Conservation (phyloP, 371 early-diverging fungal species). For the Mucor racemosus region DNA sequence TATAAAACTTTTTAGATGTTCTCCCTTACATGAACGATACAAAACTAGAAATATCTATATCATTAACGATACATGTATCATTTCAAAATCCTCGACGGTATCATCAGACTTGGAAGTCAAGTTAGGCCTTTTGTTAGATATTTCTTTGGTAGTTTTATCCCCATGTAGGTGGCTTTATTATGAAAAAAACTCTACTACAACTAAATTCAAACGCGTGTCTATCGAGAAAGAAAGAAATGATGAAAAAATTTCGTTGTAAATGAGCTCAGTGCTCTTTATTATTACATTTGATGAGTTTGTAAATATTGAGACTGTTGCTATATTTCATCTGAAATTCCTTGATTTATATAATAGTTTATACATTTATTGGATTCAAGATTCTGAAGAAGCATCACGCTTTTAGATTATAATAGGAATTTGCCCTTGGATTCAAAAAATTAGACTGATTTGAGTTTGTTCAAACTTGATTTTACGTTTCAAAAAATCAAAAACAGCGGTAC, state of each 20-base stretch:
- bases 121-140: slow-evolving; percentile 15
- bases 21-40: not conserved
- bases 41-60: slow-evolving; percentile 13
- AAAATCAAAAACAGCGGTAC: too few relatives aligned
- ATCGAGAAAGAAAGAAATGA: not conserved
- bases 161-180: not conserved
- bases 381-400: too few relatives aligned
- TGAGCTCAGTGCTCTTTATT: too few relatives aligned
- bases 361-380: too few relatives aligned
- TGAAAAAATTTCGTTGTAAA: not conserved
- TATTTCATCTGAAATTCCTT: too few relatives aligned
- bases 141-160: not conserved
- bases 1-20: not conserved
- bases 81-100: slow-evolving; percentile 13
- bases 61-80: not conserved
- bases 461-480: too few relatives aligned
- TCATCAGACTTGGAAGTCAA: slow-evolving; percentile 10
- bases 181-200: not conserved
- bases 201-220: not conserved
- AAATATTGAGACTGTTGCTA: too few relatives aligned
- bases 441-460: too few relatives aligned
- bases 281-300: too few relatives aligned
- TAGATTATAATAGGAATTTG: too few relatives aligned
- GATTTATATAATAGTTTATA: too few relatives aligned
- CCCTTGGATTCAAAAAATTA: too few relatives aligned